These are phyloP conservation scores for Tolypocladium tropicale DNA, from an alignment of 2,329 filamentous ascomycete species.

Conservation along the genomic window DNA sequence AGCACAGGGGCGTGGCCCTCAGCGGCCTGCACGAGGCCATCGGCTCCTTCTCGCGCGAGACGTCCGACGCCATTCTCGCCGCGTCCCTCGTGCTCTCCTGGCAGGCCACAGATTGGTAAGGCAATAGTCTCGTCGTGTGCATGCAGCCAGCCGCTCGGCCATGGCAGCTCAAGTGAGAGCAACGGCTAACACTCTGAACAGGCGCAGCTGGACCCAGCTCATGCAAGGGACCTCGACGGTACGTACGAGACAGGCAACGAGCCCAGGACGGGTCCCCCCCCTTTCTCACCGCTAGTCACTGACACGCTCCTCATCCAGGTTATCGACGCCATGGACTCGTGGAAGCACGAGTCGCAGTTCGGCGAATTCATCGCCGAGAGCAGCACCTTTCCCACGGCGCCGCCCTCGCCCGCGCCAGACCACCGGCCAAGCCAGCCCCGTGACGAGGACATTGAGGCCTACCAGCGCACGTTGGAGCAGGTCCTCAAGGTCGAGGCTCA, in stretches of 20 bases:
- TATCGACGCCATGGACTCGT: constrained; percentile 81
- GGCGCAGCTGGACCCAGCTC: constrained; percentile 85
- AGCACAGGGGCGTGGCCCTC: constrained; percentile 77
- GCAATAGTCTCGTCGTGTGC: constrained; percentile 1
- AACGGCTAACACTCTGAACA: constrained; percentile 31
- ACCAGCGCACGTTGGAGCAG: constrained; percentile 56
- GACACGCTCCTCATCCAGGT: constrained; percentile 40
- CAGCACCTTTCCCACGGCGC: constrained; percentile 60
- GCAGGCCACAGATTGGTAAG: constrained; percentile 94
- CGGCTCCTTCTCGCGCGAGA: constrained; percentile 70
- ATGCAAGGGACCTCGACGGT: constrained; percentile 87
- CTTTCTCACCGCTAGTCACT: background rate
- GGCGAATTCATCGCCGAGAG: constrained; percentile 73
- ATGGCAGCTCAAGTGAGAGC: background rate
- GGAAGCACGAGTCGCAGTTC: constrained; percentile 84
- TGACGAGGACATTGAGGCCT: constrained; percentile 60
- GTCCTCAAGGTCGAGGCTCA: constrained; percentile 58
- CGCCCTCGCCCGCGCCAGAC: constrained; percentile 50
- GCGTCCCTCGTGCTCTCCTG: constrained; percentile 88
- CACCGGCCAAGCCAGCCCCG: constrained; percentile 51
- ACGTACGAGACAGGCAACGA: constrained; percentile 37
- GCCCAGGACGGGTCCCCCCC: too few species aligned
- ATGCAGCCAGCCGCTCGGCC: background rate
- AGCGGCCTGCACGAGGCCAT: constrained; percentile 85
- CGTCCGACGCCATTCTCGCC: constrained; percentile 84